A percentile compares a stretch with the other conserved stretches of the same genome.
Evolutionary conservation across 2,329 filamentous ascomycete species (phyloP).

Genomic region (Zymoseptoria passerinii): DNA sequence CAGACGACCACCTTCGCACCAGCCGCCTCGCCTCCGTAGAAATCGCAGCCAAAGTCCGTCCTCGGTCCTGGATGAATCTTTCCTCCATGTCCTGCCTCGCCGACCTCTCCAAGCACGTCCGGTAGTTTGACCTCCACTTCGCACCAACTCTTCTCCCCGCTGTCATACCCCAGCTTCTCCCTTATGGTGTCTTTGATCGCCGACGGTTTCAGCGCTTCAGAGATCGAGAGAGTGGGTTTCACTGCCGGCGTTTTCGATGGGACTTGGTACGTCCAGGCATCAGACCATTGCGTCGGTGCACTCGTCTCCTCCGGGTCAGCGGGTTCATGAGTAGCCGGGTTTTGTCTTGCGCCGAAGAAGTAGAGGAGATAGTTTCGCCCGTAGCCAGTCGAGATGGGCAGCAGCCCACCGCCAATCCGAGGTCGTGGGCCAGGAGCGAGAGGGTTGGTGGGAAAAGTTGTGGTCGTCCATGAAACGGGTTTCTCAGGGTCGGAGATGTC

Average conservation of each 20-base stretch:
- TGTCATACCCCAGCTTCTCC: conserved; percentile 33
- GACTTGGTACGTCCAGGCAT: conserved; percentile 40
- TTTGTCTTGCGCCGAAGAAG: conserved; percentile 31
- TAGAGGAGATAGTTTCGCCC: conserved; percentile 39
- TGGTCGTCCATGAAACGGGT: conserved; percentile 30
- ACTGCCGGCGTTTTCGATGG: conserved; percentile 28
- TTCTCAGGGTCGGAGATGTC: conserved; percentile 16
- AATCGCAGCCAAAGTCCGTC: conserved; percentile 35
- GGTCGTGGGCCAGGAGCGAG: conserved; percentile 36
- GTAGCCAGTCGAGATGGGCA: conserved; percentile 37
- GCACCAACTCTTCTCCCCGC: conserved; percentile 35
- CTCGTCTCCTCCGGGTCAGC: conserved; percentile 14
- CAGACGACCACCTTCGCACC: conserved; percentile 34
- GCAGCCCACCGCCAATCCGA: conserved; percentile 31
- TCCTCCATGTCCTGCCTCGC: conserved; percentile 18
- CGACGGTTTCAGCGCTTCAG: conserved; percentile 33
- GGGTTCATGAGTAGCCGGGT: conserved; percentile 9
- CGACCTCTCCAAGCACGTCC: conserved; percentile 25
- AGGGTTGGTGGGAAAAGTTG: conserved; percentile 37
- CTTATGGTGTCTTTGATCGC: conserved; percentile 39
- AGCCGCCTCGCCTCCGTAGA: conserved; percentile 23
- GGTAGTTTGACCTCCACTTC: conserved; percentile 35
- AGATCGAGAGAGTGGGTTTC: conserved; percentile 20
- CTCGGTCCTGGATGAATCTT: conserved; percentile 40
- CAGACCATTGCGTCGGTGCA: conserved; percentile 29